Evolutionary conservation across 306 rosid species (phyloP), one percentile per base, ranked within the genome.

Genomic region (Cicer cuneatum): DNA sequence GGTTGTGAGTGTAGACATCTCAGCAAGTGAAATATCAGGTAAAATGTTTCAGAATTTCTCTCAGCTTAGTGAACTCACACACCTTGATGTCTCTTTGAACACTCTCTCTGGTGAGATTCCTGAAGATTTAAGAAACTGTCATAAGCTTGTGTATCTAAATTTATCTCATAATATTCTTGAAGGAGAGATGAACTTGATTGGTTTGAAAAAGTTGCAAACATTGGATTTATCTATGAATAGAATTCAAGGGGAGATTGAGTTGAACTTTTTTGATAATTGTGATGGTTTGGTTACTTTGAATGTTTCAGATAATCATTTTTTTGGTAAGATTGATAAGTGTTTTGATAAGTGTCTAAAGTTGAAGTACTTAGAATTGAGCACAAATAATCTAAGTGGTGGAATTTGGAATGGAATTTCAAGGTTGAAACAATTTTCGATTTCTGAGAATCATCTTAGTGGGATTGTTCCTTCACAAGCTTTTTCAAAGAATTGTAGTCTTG

Each of bases 81-180:
- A 84, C 78, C 92, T 93, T 71, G 96, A 91, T 72, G 82, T 91
- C 46, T 93, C 98, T 8, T n/a, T 10, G 37, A 93, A 93, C 86
- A 83, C 93, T 6, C 69, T 93, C 10, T 10, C 76, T 9, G 96
- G 89, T 35, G 61, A 1, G 12, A 76, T 93, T 64, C 91, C 90
- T 33, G 80, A 39, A 42, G 92, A 93, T 64, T 57, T 93, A 74
- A 85, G 79, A 41, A 66, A 24, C 63, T 85, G 96, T 72, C 61
- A 73, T 12, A 87, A 84, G 62, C 93, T 93, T 57, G 85, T 62
- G 49, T 35, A 58, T 63, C 89, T 93, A 33, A 93, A 93, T 79
- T 78, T 93, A 14, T 93, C 98, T 0, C 93, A 82, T 70, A 93
- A 93, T 71, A 78, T 86, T 57, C 77, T 93, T 0, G 77, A 43